These are phyloP conservation scores for Suillus weaverae DNA, from an alignment of 768 basidiomycete genomes.

Conservation along the genomic window DNA sequence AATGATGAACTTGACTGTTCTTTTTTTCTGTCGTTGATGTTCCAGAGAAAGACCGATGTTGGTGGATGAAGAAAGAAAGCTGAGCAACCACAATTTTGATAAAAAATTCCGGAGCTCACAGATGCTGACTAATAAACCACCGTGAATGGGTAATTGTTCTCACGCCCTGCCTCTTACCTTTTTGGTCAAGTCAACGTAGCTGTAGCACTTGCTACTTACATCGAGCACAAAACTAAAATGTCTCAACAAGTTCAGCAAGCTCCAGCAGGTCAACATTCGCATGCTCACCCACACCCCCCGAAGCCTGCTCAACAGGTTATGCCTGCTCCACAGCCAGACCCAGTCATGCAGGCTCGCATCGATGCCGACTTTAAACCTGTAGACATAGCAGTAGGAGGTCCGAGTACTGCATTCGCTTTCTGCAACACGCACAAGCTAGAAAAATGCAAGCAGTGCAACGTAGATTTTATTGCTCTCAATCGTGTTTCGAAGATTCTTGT, in stretches of 20 bases:
- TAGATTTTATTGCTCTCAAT: slow-evolving; percentile 78
- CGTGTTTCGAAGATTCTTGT: slow-evolving; percentile 70
- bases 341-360: slow-evolving; percentile 71
- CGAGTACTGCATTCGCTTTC: slow-evolving; percentile 54
- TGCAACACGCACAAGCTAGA: slow-evolving; percentile 71
- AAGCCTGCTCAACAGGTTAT: slow-evolving; percentile 42
- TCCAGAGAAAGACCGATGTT: slow-evolving; percentile 31
- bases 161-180: slow-evolving; percentile 10
- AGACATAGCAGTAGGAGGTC: slow-evolving; percentile 50
- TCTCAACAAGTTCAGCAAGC: slow-evolving; percentile 66
- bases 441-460: slow-evolving; percentile 69
- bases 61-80: slow-evolving; percentile 30
- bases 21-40: slow-evolving; percentile 29
- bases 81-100: slow-evolving; percentile 13
- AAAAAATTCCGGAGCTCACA: slow-evolving; percentile 28
- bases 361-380: slow-evolving; percentile 70
- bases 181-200: slow-evolving; percentile 1
- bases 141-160: slow-evolving; percentile 6
- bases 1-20: slow-evolving; percentile 32
- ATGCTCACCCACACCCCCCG: slow-evolving; percentile 40
- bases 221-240: slow-evolving; percentile 39
- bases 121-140: slow-evolving; percentile 24
- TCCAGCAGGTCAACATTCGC: slow-evolving; percentile 43
- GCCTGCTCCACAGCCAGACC: slow-evolving; percentile 56
- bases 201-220: neutral